Conservation (phyloP, 352 stramenopile species). For the Phytopythium boreale region DNA sequence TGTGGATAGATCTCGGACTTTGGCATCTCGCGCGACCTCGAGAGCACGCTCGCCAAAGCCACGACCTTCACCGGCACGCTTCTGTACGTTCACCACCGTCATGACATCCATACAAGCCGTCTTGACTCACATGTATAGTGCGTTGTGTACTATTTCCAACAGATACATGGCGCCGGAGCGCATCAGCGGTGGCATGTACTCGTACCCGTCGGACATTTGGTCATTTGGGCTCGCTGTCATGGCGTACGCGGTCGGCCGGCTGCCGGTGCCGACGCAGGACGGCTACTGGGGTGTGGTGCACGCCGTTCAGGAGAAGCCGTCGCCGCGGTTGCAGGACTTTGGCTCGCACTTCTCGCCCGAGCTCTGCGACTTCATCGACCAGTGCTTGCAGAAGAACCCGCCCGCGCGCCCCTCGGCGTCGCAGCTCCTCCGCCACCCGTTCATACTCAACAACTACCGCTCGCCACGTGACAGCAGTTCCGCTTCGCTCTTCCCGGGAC, state of each 20-base stretch:
- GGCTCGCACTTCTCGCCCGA: conserved; percentile 59
- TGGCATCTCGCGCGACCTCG: conserved; percentile 76
- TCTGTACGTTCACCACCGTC: conserved; percentile 38
- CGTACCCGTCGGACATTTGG: conserved; percentile 84
- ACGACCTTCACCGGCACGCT: conserved; percentile 91
- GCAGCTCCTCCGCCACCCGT: conserved; percentile 60
- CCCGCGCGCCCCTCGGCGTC: conserved; percentile 49
- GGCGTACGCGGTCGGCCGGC: conserved; percentile 82
- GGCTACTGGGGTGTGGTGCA: conserved; percentile 91
- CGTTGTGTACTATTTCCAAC: neutral
- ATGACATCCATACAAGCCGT: neutral
- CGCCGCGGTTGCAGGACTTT: conserved; percentile 59
- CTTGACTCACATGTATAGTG: neutral
- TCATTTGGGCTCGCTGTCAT: conserved; percentile 81
- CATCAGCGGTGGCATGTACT: conserved; percentile 90
- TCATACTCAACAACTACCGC: conserved; percentile 61
- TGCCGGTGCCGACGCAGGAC: conserved; percentile 79
- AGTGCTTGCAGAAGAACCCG: conserved; percentile 80
- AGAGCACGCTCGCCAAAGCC: conserved; percentile 84
- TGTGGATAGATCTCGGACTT: conserved; percentile 73
- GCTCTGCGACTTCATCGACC: conserved; percentile 74
- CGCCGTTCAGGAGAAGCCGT: conserved; percentile 75
- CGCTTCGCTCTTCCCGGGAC: conserved; percentile 18
- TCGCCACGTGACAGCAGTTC: conserved; percentile 25
- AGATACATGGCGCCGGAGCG: conserved; percentile 93